Evolutionary conservation across 176 grass and related monocot species (phyloP), one percentile per base, ranked within the genome.

Genomic region (Neostapfia colusana): DNA sequence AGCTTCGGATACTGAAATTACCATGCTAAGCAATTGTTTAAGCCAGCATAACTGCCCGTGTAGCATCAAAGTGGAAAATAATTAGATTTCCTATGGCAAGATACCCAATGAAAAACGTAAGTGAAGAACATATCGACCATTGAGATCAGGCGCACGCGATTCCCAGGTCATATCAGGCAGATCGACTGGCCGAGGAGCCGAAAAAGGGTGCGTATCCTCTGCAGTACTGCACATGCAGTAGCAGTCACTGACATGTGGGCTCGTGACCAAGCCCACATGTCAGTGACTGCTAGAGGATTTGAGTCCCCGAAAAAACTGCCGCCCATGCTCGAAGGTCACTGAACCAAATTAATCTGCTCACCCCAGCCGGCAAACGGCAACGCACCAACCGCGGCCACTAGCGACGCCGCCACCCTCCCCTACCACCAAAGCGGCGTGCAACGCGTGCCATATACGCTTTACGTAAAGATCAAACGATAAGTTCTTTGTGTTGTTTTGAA

Each of bases 341-440:
- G n/a, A 82, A 61, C 14, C 14, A 16, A 44, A 13, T 82, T 8
- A 69, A n/a, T 20, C 31, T 12, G 81, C 20, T 40, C 10, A 70
- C 10, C 11, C 54, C n/a, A n/a, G n/a, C n/a, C n/a, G n/a, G n/a
- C n/a, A n/a, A n/a, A n/a, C 53, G 73, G 38, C 82, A 61, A 0
- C 43, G 6, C 67, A 73, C 59, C 67, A 73, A 66, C 83, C 16
- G 10, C 61, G 5, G 46, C 57, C 82, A 72, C 82, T 84, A 78
- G n/a, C 23, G 3, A 69, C 17, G 14, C n/a, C 20, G 17, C 50
- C 17, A 2, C 3, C 36, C 36, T n/a, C 21, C 75, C n/a, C 54
- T 69, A 39, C 71, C 26, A 16, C 49, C 16, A n/a, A 36, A 43
- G 21, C 6, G n/a, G 20, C 15, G 2, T 6, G 8, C 26, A 50